Evolutionary conservation across 805 yeast genomes (phyloP).

Genomic region (Ogataea nakhonphanomensis): DNA sequence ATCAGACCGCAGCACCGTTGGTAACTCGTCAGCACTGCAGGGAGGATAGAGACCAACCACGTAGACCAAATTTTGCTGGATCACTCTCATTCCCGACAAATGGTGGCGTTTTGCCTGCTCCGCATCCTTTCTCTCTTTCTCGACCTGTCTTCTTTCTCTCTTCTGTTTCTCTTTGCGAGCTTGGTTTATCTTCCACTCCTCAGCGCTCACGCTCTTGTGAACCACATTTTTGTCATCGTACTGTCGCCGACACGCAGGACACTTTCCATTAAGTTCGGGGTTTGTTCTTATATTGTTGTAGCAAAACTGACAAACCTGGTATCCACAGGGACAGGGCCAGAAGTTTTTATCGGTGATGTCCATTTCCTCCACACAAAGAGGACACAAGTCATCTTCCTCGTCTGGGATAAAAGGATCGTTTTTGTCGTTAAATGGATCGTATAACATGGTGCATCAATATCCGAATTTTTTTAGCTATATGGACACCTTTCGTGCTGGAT

Average conservation of each 20-base stretch:
- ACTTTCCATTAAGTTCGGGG: constrained; percentile 91
- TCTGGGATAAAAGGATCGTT: constrained; percentile 66
- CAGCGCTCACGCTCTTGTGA: constrained; percentile 77
- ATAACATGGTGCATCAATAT: constrained; percentile 12
- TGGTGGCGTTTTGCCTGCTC: constrained; percentile 84
- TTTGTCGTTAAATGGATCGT: constrained; percentile 21
- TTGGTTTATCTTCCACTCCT: constrained; percentile 83
- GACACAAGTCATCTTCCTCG: constrained; percentile 82
- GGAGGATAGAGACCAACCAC: constrained; percentile 93
- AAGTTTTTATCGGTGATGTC: constrained; percentile 94
- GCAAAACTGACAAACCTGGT: constrained; percentile 97
- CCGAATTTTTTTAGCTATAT: too few species aligned
- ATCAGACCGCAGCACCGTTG: constrained; percentile 77
- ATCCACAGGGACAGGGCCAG: constrained; percentile 99
- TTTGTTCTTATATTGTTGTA: constrained; percentile 94
- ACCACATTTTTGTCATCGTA: constrained; percentile 93
- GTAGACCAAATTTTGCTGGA: constrained; percentile 93
- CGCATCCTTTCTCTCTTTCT: constrained; percentile 87
- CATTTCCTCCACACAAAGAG: constrained; percentile 96
- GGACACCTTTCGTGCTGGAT: not conserved
- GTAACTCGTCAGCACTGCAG: constrained; percentile 81
- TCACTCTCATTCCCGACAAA: constrained; percentile 96
- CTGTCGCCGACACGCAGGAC: constrained; percentile 95
- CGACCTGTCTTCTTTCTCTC: constrained; percentile 76
- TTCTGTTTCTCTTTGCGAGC: constrained; percentile 77